Base-by-base conservation (phyloP, 2,329 filamentous ascomycete genomes). In the Beauveria varroae region DNA sequence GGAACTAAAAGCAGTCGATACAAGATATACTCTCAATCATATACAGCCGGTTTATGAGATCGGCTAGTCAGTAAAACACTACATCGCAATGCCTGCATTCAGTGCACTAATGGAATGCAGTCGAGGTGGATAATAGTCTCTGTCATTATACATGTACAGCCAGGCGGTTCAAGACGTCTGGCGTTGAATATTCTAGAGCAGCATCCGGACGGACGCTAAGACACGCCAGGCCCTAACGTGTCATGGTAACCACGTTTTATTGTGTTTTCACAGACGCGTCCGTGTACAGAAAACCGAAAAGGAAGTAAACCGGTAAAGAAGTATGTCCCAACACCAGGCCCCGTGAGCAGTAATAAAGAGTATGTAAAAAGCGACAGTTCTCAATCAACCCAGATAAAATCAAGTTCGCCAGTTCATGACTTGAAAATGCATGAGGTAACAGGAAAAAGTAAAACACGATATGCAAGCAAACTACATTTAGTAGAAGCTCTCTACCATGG, bases 401-500 rank as follows among this genome's bases (percentile, higher is more conserved):
- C 37, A 44, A 52, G 24, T 57, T 57, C 47, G 50, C 50, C 58
- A 54, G 28, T 37, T 60, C 18, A 57, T 57, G 60, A 51, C 24
- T 57, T 62, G 60, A 61, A 51, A 54, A 63, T 60, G 49, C 64
- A 67, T 59, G 63, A 64, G 64, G 46, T 61, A 62, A 54, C 37
- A 53, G 40, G 51, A 61, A 62, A 53, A 56, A 40, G 60, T 53
- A 61, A 62, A 63, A 49, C n/a, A 56, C 26, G 30, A 18, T 22
- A 3, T 18, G 5, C 5, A 47, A 30, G 43, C 37, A 56, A 46
- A 10, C 43, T 46, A 59, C 18, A n/a, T 69, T 82, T 83, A 99
- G 81, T 99, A 99, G 80, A 98, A 99, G 70, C 91, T 96, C 81
- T 99, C 95, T 64, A 99, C 95, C 86, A 99, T 96, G 67, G 92